A percentile compares a stretch with the other conserved stretches of the same genome.
These are phyloP conservation scores for Populus tomentosa DNA, from an alignment of 441 rosid genomes.

Conservation along the genomic window DNA sequence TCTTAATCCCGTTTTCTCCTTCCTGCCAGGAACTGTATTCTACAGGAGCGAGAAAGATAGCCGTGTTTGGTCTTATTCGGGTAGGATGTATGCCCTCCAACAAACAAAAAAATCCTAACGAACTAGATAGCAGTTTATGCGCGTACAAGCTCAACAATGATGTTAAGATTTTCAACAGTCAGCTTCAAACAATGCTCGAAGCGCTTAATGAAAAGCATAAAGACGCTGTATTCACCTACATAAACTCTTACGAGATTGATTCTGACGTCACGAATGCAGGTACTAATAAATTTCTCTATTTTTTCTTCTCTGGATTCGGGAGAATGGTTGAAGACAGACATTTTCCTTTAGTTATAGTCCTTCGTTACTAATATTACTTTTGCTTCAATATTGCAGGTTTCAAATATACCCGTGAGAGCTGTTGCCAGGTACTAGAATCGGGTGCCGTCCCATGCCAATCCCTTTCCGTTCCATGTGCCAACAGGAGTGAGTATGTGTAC, in stretches of 20 bases:
- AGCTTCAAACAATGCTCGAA: not conserved
- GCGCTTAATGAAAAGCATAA: not conserved
- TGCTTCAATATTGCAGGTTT: too few species aligned
- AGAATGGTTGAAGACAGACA: not conserved
- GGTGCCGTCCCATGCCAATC: too few species aligned
- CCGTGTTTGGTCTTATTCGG: not conserved
- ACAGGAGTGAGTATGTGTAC: too few species aligned
- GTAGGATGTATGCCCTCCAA: not conserved
- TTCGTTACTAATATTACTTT: too few species aligned
- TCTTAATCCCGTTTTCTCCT: not conserved
- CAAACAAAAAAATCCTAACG: not conserved
- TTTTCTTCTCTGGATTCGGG: not conserved
- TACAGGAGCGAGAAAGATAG: not conserved
- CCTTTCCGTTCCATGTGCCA: too few species aligned
- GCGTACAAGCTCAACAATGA: not conserved
- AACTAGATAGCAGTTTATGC: not conserved
- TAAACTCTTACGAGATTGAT: not conserved
- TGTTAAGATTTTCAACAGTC: not conserved
- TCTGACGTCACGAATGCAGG: not conserved
- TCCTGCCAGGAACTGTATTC: not conserved
- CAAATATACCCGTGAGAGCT: too few species aligned
- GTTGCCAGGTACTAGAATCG: too few species aligned
- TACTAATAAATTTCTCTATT: not conserved
- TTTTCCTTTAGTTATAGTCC: not conserved
- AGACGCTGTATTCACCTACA: not conserved